These are phyloP conservation scores for Lachancea sp. DNA, from an alignment of 805 yeast genomes.

Conservation along the genomic window DNA sequence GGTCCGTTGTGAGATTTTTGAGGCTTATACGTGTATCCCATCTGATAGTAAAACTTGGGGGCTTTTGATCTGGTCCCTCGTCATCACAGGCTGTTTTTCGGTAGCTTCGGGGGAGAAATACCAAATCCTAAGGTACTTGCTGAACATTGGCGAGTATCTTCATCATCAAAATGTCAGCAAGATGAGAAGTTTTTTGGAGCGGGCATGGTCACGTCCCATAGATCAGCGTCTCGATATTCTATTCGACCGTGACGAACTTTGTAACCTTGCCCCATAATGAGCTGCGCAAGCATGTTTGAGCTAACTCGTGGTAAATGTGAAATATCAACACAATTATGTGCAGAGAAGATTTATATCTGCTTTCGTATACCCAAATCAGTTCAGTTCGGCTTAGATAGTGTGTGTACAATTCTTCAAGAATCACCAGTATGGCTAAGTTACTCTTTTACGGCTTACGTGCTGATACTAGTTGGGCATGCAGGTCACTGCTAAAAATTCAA, in stretches of 20 bases:
- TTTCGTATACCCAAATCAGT: too few relatives aligned
- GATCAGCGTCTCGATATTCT: slow-evolving; percentile 8
- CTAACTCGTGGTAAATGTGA: too few relatives aligned
- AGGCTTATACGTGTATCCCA: slow-evolving; percentile 11
- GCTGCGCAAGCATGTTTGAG: background rate
- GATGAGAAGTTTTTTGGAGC: slow-evolving; percentile 9
- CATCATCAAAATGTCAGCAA: slow-evolving; percentile 10
- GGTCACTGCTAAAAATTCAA: too few relatives aligned
- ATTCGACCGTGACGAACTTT: slow-evolving; percentile 9
- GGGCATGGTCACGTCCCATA: slow-evolving; percentile 9
- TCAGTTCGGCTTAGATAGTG: too few relatives aligned
- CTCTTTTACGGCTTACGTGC: too few relatives aligned
- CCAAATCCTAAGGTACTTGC: slow-evolving; percentile 7
- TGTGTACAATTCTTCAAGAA: too few relatives aligned
- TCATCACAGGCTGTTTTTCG: slow-evolving; percentile 13
- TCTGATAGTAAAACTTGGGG: slow-evolving; percentile 13
- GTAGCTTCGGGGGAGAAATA: slow-evolving; percentile 6
- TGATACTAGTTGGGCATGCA: too few relatives aligned
- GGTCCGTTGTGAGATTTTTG: slow-evolving; percentile 10
- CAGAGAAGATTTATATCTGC: too few relatives aligned
- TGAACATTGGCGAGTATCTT: slow-evolving; percentile 10
- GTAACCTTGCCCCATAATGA: slow-evolving; percentile 8
- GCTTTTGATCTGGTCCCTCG: slow-evolving; percentile 13
- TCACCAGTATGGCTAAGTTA: too few relatives aligned
- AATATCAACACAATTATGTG: too few relatives aligned